A percentile compares a stretch with the other conserved stretches of the same genome.
These are phyloP conservation scores for Kwoniella europaea DNA, from an alignment of 768 basidiomycete species.

Conservation along the genomic window DNA sequence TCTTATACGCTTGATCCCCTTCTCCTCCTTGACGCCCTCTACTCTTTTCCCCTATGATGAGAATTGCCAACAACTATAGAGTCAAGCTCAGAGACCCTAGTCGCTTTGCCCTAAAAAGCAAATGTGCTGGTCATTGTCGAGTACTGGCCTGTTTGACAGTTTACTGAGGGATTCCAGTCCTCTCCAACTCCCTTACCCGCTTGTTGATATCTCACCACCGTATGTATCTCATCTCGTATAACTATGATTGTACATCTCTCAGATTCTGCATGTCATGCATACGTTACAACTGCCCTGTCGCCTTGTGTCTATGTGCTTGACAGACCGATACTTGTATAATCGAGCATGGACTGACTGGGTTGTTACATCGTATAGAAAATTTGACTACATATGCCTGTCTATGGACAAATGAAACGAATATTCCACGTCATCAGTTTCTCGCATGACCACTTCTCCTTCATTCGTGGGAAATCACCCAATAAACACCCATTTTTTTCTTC, in stretches of 20 bases:
- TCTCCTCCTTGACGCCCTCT: neutral
- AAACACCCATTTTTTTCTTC: neutral
- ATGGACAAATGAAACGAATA: neutral
- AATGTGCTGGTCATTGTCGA: conserved; percentile 34
- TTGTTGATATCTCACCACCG: no score
- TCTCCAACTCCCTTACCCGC: no score
- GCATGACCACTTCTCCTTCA: neutral
- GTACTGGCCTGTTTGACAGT: conserved; percentile 36
- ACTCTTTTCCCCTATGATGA: conserved; percentile 31
- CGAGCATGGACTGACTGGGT: no score
- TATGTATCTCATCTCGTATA: no score
- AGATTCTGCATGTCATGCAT: no score
- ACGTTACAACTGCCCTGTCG: no score
- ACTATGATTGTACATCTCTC: no score
- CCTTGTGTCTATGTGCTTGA: no score
- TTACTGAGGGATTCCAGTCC: conserved; percentile 24
- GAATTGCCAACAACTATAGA: conserved; percentile 37
- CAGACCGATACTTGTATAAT: no score
- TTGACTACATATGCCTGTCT: neutral
- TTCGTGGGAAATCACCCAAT: no score
- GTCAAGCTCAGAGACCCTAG: conserved; percentile 38
- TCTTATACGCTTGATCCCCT: conserved; percentile 7
- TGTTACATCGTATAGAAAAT: neutral
- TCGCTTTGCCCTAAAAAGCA: conserved; percentile 21
- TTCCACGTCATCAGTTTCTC: conserved; percentile 2